Conservation (phyloP, 2,329 filamentous ascomycete genomes). For the Paecilomyces niveus region DNA sequence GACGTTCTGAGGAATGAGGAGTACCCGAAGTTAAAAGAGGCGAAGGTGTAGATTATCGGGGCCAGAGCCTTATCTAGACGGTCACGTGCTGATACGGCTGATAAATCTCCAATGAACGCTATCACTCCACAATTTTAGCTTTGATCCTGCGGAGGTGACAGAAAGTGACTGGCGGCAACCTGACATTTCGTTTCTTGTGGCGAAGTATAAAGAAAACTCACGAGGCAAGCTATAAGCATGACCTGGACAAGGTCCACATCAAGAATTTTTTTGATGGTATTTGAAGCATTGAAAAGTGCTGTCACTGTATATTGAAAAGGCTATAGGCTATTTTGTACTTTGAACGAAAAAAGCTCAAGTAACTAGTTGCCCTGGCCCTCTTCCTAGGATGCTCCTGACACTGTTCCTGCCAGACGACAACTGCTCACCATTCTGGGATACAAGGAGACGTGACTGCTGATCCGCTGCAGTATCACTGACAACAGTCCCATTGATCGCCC, state of each 20-base stretch:
- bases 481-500: conserved; percentile 20
- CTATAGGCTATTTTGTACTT: background rate
- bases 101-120: background rate
- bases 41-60: background rate
- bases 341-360: background rate
- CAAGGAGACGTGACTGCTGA: background rate
- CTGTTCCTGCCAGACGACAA: conserved; percentile 11
- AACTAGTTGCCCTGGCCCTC: conserved; percentile 21
- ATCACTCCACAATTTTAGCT: background rate
- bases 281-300: too few relatives aligned
- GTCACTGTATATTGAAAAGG: background rate
- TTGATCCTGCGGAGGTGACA: background rate
- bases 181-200: too few relatives aligned
- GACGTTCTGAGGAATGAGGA: background rate
- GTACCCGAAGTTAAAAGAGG: background rate
- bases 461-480: conserved; percentile 10
- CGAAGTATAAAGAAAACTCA: too few relatives aligned
- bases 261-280: too few relatives aligned
- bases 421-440: conserved; percentile 1
- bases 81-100: background rate
- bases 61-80: background rate
- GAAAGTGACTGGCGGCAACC: too few relatives aligned
- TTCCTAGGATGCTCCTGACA: conserved; percentile 27
- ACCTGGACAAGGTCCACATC: too few relatives aligned
- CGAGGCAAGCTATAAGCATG: too few relatives aligned